These are phyloP conservation scores for Coelastrella sp. DNA, from an alignment of 139 green algal genomes.

Conservation along the genomic window DNA sequence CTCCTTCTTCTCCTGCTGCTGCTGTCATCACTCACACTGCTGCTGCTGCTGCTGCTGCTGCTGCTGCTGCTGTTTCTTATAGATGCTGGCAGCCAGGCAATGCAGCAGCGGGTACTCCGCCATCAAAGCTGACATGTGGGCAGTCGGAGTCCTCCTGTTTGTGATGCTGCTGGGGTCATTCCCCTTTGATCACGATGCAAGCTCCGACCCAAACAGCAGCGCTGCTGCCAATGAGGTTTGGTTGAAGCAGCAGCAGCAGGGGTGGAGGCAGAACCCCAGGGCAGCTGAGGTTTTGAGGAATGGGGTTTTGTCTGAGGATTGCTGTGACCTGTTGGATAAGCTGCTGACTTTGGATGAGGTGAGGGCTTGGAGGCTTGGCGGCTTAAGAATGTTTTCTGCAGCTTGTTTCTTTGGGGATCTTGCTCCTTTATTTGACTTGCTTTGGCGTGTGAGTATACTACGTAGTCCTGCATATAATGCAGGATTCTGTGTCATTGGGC, in stretches of 20 bases:
- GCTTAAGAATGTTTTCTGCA: neutral
- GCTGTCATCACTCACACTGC: neutral
- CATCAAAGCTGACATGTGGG: conserved; percentile 78
- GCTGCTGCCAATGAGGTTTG: conserved; percentile 57
- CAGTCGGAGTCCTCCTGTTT: conserved; percentile 77
- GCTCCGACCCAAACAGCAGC: conserved; percentile 78
- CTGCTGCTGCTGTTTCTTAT: neutral
- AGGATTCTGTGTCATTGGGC: too few relatives aligned
- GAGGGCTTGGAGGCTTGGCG: neutral
- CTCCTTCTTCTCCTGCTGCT: neutral
- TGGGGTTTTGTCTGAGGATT: conserved; percentile 48
- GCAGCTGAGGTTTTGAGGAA: neutral
- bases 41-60: conserved; percentile 1
- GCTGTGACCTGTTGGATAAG: conserved; percentile 78
- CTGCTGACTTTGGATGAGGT: conserved; percentile 80
- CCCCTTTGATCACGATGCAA: conserved; percentile 82
- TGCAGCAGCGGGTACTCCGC: conserved; percentile 68
- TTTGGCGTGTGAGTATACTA: too few relatives aligned
- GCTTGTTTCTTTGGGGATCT: too few relatives aligned
- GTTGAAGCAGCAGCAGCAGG: conserved; percentile 55
- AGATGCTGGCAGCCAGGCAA: conserved; percentile 34
- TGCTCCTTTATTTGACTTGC: too few relatives aligned
- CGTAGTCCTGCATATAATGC: too few relatives aligned
- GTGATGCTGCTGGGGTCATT: conserved; percentile 84
- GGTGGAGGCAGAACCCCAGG: conserved; percentile 30